Base-by-base conservation (phyloP, 345 rosid genomes). In the Stellera chamaejasme region DNA sequence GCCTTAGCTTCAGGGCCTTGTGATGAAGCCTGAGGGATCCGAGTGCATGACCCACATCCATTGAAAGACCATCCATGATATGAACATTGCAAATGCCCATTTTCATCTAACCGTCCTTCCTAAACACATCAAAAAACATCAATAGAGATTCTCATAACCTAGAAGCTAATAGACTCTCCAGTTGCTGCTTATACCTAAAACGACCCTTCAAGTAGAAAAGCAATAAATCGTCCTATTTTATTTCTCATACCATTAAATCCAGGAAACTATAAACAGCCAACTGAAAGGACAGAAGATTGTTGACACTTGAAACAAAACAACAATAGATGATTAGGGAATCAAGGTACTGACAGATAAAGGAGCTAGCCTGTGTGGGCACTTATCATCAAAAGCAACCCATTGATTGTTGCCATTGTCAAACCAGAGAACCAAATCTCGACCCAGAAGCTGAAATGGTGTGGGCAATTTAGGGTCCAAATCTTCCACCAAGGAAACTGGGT, bases 1-100 rank as follows among this genome's bases (percentile, higher is more conserved):
- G 99, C 97, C 41, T 87, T 91, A 66, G 90, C 91, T 82, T 93
- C 99, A 48, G 99, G 99, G 50, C 99, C 97, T 62, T 91, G 75
- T 59, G 83, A 51, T 14, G 83, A 55, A 58, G 99, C 99, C 71
- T 89, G 94, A 19, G 99, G 99, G 45, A 93, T 93, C 63, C 52
- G 62, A 16, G 96, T 80, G 64, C 99, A 93, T 28, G 96, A 89
- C 52, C 99, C 99, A 28, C 90, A 81, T 23, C 97, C 94, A 44
- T 64, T 69, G 65, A 89, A 93, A 1, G 99, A 93, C 99, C 97
- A 93, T 36, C 99, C 99, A 58, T 89, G 99, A 65, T 93, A 89
- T 14, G 99, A 93, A 70, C 99, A 93, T 75, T 93, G 96, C 73
- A 93, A 61, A 56, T 89, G 86, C 65, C 99, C 99, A 68, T 89